Evolutionary conservation across 306 rosid species (phyloP), one percentile per base, ranked within the genome.

Genomic region (Sicyos baderoa): DNA sequence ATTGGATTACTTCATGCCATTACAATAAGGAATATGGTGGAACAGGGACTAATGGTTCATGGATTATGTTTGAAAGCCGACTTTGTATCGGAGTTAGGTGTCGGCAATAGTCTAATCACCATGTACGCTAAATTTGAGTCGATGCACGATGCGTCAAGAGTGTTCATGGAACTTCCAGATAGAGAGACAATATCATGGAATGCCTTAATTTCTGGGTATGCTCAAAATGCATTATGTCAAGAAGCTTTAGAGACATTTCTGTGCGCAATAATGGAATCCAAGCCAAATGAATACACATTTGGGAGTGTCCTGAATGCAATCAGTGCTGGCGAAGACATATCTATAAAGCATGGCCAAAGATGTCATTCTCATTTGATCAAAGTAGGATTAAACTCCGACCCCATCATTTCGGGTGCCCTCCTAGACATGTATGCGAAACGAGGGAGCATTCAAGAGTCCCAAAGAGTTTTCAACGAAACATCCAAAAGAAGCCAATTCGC

Each of bases 381-480:
- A 78, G 82, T 76, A 15, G 95, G 96, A 54, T 79, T 86, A 27
- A 81, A 63, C 82, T 69, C 76, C 7, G 82, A 87, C 49, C 86
- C 87, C 7, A 79, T 85, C 64, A 71, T 86, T 58, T 84, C 95
- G 17, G 89, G 86, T 60, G 87, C 90, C 57, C 91, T 88, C 37
- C 87, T 87, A 64, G 88, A 87, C 78, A 89, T 91, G 96, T 91
- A 87, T 80, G 96, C 91, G 73, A 89, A 91, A 76, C 85, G 91
- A 16, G 97, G 97, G 58, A 73, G 80, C 81, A 89, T 89, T 62
- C 59, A 49, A 0, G 91, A 89, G 69, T 87, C 96, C 37, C 81
- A 79, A 45, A 82, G 76, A 80, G 90, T 89, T 21, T 91, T 91
- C 68, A 22, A 67, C 0, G 96, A 91, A 66, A 76, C 80, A 25